Base-by-base conservation (phyloP, 2,329 filamentous ascomycete species). In the Sporothrix euskadiensis region DNA sequence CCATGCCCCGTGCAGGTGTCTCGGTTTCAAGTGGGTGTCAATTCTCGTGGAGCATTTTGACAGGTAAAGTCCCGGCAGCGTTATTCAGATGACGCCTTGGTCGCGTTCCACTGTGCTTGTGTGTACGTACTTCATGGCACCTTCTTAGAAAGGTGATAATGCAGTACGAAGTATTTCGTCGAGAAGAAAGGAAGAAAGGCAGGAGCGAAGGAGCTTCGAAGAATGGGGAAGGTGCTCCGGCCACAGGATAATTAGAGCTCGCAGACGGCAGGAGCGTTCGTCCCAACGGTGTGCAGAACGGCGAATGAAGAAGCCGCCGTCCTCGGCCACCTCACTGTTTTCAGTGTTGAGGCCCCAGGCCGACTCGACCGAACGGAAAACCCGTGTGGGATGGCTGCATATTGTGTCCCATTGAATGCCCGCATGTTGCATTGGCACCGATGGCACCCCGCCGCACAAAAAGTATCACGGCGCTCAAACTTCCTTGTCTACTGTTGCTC, bases 321-420 rank as follows among this genome's bases (percentile, higher is more conserved):
- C 14, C 16, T 61, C 8, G 16, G 56, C 54, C 22, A 57, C 10
- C 56, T 35, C 14, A 22, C 19, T 44, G 52, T 54, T 22, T 19
- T 3, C 14, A 54, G 8, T 44, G 52, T 39, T n/a, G 56, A 35
- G 14, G 57, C 30, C 57, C 39, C 52, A n/a, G 30, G 8, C 14
- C 54, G 57, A 63, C 59, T 63, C 59, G 59, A 63, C 35, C 35
- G 32, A 39, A 19, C 9, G 32, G 59, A 16, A 10, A 19, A 54
- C 16, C 32, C 6, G 59, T 32, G 59, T 63, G 59, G 59, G 59
- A 32, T 41, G 32, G 32, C 32, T 63, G 9, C 59, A 63, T 63
- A 32, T n/a, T 61, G 57, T 61, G 57, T 61, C 32, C 30, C 57
- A 61, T n/a, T 61, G 12, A 57, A 32, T 30, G 56, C 56, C 56